A percentile compares a stretch with the other conserved stretches of the same genome.
Evolutionary conservation across 106 monocot genomes (phyloP).

Genomic region (Acorus calamus): DNA sequence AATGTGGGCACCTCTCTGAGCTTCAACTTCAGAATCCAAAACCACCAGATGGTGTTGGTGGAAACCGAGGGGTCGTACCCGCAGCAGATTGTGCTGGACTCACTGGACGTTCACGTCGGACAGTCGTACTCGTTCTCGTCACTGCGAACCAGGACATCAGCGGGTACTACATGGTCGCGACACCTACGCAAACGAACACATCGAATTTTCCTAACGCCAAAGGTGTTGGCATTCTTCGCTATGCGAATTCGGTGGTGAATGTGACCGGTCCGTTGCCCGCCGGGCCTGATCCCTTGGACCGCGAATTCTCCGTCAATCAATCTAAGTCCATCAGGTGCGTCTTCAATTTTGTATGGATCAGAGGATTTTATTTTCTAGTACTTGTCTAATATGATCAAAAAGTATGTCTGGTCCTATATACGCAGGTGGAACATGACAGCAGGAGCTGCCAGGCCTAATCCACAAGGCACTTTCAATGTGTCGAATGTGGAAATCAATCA

Average conservation of each 20-base stretch:
- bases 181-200: constrained; percentile 21
- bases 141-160: constrained; percentile 19
- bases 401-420: not conserved
- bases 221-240: constrained; percentile 22
- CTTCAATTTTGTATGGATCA: not conserved
- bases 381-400: not conserved
- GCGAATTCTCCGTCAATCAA: constrained; percentile 28
- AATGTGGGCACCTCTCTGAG: constrained; percentile 25
- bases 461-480: constrained; percentile 39
- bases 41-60: constrained; percentile 24
- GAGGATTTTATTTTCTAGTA: not conserved
- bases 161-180: constrained; percentile 30
- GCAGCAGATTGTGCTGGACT: constrained; percentile 25
- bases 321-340: constrained; percentile 22
- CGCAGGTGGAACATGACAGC: constrained; percentile 36
- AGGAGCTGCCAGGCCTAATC: constrained; percentile 43
- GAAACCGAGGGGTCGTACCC: constrained; percentile 45
- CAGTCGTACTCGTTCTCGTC: constrained; percentile 35
- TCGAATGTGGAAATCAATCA: constrained; percentile 15
- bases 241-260: constrained; percentile 4
- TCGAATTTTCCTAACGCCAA: not conserved
- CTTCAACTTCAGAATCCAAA: constrained; percentile 37
- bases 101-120: constrained; percentile 30
- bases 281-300: constrained; percentile 22
- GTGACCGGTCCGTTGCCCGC: constrained; percentile 16